Percentiles rank a stretch among this genome's conserved stretches.
Conservation (phyloP, 768 basidiomycete species). For the Collybia sp. region DNA sequence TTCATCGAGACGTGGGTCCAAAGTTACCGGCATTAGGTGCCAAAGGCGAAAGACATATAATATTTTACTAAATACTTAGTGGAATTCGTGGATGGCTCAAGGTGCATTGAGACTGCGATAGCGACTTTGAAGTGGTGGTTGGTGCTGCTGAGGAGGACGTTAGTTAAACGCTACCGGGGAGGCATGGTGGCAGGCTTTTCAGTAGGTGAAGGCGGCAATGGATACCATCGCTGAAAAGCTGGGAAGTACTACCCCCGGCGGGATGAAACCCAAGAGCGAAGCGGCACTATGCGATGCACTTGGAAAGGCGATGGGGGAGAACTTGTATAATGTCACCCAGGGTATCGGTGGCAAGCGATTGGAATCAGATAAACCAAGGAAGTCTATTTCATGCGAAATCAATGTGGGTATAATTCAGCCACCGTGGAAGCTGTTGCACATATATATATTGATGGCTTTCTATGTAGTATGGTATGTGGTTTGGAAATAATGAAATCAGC, state of each 20-base stretch:
- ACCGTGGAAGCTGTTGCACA: too few species aligned
- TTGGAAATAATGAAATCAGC: slow-evolving; percentile 75
- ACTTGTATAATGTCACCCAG: slow-evolving; percentile 74
- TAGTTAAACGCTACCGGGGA: slow-evolving; percentile 53
- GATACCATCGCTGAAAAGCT: slow-evolving; percentile 77
- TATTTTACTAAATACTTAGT: slow-evolving; percentile 72
- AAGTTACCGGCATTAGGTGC: slow-evolving; percentile 52
- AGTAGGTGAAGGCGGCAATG: slow-evolving; percentile 61
- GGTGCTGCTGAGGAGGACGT: slow-evolving; percentile 59
- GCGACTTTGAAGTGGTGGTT: slow-evolving; percentile 83
- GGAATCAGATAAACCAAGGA: slow-evolving; percentile 81
- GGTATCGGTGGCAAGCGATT: slow-evolving; percentile 80
- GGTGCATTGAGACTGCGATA: slow-evolving; percentile 60
- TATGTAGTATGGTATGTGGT: slow-evolving; percentile 97
- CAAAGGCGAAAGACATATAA: slow-evolving; percentile 69
- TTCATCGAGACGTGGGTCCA: slow-evolving; percentile 77
- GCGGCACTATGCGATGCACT: slow-evolving; percentile 62
- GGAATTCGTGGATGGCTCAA: slow-evolving; percentile 55
- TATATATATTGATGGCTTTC: too few species aligned
- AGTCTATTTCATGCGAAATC: slow-evolving; percentile 91
- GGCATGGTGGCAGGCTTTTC: slow-evolving; percentile 82
- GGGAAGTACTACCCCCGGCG: slow-evolving; percentile 64
- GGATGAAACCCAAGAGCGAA: slow-evolving; percentile 61
- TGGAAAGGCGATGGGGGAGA: slow-evolving; percentile 81
- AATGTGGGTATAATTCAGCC: slow-evolving; percentile 64